These are phyloP conservation scores for Prunus persica DNA, from an alignment of 306 rosid genomes.

Conservation along the genomic window Prunus_persica_NCBIv2 NC_034009.1:1044501-1045000, in stretches of 20 bases:
- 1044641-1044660: neutral
- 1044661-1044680: neutral
- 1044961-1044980: neutral
- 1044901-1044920: neutral
- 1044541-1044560: slow-evolving; percentile 57
- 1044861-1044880: no score
- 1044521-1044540: slow-evolving; percentile 36
- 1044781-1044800: neutral
- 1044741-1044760: neutral
- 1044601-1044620: slow-evolving; percentile 67
- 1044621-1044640: neutral
- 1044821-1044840: no score
- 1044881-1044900: no score
- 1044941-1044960: neutral
- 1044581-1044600: slow-evolving; percentile 90
- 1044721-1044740: neutral
- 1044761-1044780: neutral
- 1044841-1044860: no score
- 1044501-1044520: slow-evolving; percentile 22
- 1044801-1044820: no score
- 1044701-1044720: neutral
- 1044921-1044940: neutral
- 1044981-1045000: neutral
- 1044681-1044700: neutral
- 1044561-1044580: slow-evolving; percentile 59